A percentile compares a stretch with the other conserved stretches of the same genome.
phyloP scores from a whole-genome alignment of 805 yeast genomes.

The Yamadazyma tumulicola region DNA sequence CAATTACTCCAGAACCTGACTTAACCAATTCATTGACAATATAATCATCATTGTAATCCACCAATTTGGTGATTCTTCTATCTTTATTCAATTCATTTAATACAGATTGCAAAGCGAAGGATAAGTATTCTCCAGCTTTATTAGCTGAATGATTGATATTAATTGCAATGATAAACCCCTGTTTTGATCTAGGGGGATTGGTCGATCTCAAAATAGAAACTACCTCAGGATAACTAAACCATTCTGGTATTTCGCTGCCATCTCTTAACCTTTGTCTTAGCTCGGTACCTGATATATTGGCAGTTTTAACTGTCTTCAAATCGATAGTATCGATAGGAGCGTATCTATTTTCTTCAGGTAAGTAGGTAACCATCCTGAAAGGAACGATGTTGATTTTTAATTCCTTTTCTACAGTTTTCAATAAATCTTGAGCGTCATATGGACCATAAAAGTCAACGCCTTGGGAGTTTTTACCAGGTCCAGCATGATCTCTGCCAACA shows the following conservation, averaged over 20 bases:
- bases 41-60: constrained; percentile 42
- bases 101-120: constrained; percentile 83
- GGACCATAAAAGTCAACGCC: constrained; percentile 97
- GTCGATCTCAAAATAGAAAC: constrained; percentile 86
- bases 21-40: constrained; percentile 73
- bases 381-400: constrained; percentile 84
- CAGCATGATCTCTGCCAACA: constrained; percentile 98
- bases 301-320: constrained; percentile 65
- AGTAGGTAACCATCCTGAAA: constrained; percentile 93
- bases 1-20: constrained; percentile 88
- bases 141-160: constrained; percentile 54
- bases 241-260: constrained; percentile 87
- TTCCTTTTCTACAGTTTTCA: constrained; percentile 70
- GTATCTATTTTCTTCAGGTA: constrained; percentile 92
- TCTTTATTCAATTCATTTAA: constrained; percentile 87
- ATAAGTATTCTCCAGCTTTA: constrained; percentile 42
- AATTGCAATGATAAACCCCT: constrained; percentile 80
- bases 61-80: constrained; percentile 67
- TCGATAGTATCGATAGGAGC: constrained; percentile 93
- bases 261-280: constrained; percentile 81
- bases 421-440: constrained; percentile 91
- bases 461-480: constrained; percentile 84
- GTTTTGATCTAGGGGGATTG: constrained; percentile 86
- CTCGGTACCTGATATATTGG: constrained; percentile 93
- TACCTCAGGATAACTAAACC: constrained; percentile 98